Evolutionary conservation across 306 rosid genomes (phyloP), one percentile per base, ranked within the genome.

Genomic region (Cucurbita maxima): DNA sequence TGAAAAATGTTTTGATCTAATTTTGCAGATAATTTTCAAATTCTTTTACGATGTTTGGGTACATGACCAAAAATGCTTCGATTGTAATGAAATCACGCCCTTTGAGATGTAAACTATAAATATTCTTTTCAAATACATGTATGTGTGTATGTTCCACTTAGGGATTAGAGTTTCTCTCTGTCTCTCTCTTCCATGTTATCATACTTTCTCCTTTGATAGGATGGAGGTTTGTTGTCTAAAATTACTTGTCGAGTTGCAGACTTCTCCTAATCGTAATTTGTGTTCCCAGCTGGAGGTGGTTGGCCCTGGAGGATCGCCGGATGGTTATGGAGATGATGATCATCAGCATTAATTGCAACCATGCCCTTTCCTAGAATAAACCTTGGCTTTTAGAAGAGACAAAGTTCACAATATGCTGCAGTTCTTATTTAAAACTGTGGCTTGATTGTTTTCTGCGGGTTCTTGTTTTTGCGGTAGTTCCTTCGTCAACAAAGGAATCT

Each of bases 231-330:
- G 16, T 30, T 63, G 52, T 43, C 40, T 45, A 20, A 67, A 44
- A 43, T 12, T 19, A 43, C 54, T 43, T 10, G 2, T n/a, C 4
- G 50, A 62, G 47, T 62, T n/a, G 34, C 11, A 11, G 41, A 67
- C 16, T 67, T 66, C 44, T 47, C 57, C 73, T 68, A 47, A 68
- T 22, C 37, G 40, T 53, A 16, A 62, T 53, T 67, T 71, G n/a
- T 76, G 5, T 73, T 54, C 41, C 51, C 85, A 83, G 89, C 78
- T 78, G 25, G 80, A 80, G 64, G 86, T 85, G 50, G 77, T 79
- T 51, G 85, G 83, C 43, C 80, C 78, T 16, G 83, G 89, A 45
- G 89, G 86, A 51, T 75, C 85, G 30, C 86, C 85, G 0, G 83
- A 79, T 72, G 83, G 82, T 53, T 79, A 58, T 58, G 82, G 80